phyloP scores from a whole-genome alignment of 495 filamentous ascomycete genomes.

The Acidomyces sp. region DNA sequence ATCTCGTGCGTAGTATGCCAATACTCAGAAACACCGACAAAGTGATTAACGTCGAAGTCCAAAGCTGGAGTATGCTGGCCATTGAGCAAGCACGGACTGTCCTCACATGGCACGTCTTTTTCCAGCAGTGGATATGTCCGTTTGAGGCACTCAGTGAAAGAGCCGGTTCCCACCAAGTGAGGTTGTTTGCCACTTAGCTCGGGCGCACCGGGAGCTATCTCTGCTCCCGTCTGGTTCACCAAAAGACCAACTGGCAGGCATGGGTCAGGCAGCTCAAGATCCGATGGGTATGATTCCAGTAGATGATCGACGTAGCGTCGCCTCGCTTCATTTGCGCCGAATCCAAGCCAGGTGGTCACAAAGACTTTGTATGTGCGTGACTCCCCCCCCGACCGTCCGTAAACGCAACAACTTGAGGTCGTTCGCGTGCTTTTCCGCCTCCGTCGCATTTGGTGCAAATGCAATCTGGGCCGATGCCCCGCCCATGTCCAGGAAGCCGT shows the following conservation, averaged over 20 bases:
- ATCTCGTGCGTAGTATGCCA: constrained; percentile 98
- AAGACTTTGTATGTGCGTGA: constrained; percentile 76
- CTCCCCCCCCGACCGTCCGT: constrained; percentile 63
- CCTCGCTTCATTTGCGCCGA: constrained; percentile 85
- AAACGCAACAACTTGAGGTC: constrained; percentile 78
- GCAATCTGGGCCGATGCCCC: constrained; percentile 95
- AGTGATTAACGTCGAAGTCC: constrained; percentile 96
- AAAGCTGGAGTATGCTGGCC: constrained; percentile 88
- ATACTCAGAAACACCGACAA: constrained; percentile 94
- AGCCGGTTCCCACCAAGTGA: constrained; percentile 64
- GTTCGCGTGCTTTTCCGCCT: constrained; percentile 77
- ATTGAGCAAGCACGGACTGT: constrained; percentile 76
- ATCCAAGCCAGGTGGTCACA: constrained; percentile 91
- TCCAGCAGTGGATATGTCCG: constrained; percentile 77
- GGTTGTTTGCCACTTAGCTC: constrained; percentile 28
- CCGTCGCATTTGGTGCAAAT: constrained; percentile 88
- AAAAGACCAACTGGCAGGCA: constrained; percentile 71
- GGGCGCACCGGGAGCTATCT: constrained; percentile 30
- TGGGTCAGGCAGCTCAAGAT: constrained; percentile 70
- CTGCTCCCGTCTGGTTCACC: constrained; percentile 39
- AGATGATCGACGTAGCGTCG: constrained; percentile 64
- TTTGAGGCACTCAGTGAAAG: constrained; percentile 72
- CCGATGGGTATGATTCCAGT: constrained; percentile 40
- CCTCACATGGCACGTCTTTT: constrained; percentile 72
- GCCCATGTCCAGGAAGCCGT: constrained; percentile 97